phyloP scores from a whole-genome alignment of 495 filamentous ascomycete genomes.

The Penicillium pulvis region DNA sequence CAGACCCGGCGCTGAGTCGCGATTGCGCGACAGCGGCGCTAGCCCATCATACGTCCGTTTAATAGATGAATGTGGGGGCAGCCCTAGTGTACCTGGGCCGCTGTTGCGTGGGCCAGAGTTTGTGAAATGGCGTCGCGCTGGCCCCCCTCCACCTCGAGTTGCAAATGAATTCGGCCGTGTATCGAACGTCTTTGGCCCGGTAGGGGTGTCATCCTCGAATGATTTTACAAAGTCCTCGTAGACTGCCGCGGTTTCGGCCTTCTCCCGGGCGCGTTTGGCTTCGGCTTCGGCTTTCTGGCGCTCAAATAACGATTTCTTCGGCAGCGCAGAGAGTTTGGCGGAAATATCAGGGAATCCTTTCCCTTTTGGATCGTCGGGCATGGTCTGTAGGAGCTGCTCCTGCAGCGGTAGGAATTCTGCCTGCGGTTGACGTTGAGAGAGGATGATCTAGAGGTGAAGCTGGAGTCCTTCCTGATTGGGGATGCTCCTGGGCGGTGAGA shows the following conservation, averaged over 20 bases:
- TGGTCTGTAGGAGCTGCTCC: conserved; percentile 28
- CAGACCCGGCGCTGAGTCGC: conserved; percentile 44
- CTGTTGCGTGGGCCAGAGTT: conserved; percentile 57
- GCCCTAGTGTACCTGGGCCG: conserved; percentile 77
- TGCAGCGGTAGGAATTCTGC: conserved; percentile 22
- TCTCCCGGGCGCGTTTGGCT: conserved; percentile 84
- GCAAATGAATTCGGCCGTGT: conserved; percentile 37
- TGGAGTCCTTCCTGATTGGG: conserved; percentile 5
- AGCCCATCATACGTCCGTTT: conserved; percentile 57
- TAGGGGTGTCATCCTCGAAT: conserved; percentile 72
- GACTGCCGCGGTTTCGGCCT: conserved; percentile 86
- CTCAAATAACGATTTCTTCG: conserved; percentile 89
- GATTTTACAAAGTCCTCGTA: conserved; percentile 90
- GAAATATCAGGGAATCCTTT: conserved; percentile 81
- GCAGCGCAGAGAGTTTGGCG: conserved; percentile 77
- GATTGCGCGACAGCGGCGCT: conserved; percentile 35
- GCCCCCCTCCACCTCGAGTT: conserved; percentile 42
- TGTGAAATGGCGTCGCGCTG: conserved; percentile 59
- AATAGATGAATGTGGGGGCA: conserved; percentile 53
- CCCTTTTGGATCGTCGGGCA: conserved; percentile 48
- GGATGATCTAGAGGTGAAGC: neutral
- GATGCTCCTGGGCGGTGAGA: neutral
- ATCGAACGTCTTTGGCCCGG: conserved; percentile 24
- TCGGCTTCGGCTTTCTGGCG: conserved; percentile 90
- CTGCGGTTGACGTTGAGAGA: neutral